Evolutionary conservation across 2,329 filamentous ascomycete genomes (phyloP).

Genomic region (Raffaelea deltoideospora): DNA sequence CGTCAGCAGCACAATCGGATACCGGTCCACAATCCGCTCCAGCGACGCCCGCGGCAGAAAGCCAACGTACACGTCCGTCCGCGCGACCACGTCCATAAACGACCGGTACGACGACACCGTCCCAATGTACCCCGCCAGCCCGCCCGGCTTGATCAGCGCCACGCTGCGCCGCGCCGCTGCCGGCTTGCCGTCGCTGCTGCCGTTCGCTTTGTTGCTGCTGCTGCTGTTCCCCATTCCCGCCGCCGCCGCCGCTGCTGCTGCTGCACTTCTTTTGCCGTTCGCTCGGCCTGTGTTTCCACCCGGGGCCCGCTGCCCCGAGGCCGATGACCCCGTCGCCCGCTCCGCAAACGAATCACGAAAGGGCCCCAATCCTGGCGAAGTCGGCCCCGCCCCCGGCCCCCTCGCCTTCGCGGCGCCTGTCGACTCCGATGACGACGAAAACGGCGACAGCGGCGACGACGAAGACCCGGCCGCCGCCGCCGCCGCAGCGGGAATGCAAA

Average conservation of each 20-base stretch:
- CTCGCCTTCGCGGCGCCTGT: too few relatives aligned
- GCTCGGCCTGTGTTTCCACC: too few relatives aligned
- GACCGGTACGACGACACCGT: constrained; percentile 91
- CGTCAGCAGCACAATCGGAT: constrained; percentile 82
- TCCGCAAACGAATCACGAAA: too few relatives aligned
- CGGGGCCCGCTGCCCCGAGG: too few relatives aligned
- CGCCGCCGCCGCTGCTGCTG: too few relatives aligned
- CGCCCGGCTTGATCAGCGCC: constrained; percentile 86
- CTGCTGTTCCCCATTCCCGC: too few relatives aligned
- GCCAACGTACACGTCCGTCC: constrained; percentile 95
- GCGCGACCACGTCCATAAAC: constrained; percentile 91
- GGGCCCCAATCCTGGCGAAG: too few relatives aligned
- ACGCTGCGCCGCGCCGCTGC: constrained; percentile 47
- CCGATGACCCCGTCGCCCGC: too few relatives aligned
- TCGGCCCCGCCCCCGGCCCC: too few relatives aligned
- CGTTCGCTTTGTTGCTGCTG: background rate
- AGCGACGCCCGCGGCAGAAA: constrained; percentile 76
- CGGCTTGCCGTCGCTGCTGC: background rate
- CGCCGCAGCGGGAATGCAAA: constrained; percentile 67
- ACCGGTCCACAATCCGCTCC: constrained; percentile 82
- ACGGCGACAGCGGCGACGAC: background rate
- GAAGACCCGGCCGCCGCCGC: constrained; percentile 11
- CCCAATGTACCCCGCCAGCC: constrained; percentile 84
- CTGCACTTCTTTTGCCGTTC: too few relatives aligned
- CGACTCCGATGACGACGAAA: too few relatives aligned